A percentile compares a stretch with the other conserved stretches of the same genome.
Conservation (phyloP, 2,329 filamentous ascomycete species). For the Epichloe amarillans region DNA sequence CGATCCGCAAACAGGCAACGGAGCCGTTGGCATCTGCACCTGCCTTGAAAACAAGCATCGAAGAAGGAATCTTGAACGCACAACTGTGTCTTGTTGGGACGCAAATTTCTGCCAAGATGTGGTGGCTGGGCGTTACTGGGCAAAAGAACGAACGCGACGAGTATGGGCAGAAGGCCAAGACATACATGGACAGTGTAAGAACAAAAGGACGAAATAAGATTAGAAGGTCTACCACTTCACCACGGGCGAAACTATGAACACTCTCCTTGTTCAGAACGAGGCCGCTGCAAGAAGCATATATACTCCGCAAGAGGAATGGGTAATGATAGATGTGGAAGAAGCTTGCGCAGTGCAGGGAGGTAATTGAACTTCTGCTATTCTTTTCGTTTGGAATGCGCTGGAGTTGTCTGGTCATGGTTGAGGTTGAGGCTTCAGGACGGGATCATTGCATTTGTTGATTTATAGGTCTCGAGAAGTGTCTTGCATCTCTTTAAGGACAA, state of each 20-base stretch:
- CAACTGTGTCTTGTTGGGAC: constrained; percentile 35
- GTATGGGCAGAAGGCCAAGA: constrained; percentile 34
- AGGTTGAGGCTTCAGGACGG: background rate
- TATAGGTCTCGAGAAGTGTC: background rate
- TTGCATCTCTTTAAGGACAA: background rate
- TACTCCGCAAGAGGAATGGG: background rate
- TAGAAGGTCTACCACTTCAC: background rate
- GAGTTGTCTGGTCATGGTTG: constrained; percentile 4
- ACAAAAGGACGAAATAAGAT: background rate
- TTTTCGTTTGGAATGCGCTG: background rate
- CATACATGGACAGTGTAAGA: constrained; percentile 19
- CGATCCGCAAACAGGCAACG: constrained; percentile 24
- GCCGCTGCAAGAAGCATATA: background rate
- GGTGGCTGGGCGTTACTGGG: constrained; percentile 42
- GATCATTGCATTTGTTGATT: background rate
- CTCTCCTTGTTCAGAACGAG: background rate
- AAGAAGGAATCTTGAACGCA: constrained; percentile 1
- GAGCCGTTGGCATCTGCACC: background rate
- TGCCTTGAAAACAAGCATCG: background rate
- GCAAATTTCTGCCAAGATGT: constrained; percentile 41
- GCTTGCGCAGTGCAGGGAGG: background rate
- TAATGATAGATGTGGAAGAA: background rate
- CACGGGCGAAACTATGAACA: background rate
- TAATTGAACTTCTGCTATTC: background rate
- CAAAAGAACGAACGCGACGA: constrained; percentile 31